Base-by-base conservation (phyloP, 2,329 filamentous ascomycete genomes). In the Periconia digitata region DNA sequence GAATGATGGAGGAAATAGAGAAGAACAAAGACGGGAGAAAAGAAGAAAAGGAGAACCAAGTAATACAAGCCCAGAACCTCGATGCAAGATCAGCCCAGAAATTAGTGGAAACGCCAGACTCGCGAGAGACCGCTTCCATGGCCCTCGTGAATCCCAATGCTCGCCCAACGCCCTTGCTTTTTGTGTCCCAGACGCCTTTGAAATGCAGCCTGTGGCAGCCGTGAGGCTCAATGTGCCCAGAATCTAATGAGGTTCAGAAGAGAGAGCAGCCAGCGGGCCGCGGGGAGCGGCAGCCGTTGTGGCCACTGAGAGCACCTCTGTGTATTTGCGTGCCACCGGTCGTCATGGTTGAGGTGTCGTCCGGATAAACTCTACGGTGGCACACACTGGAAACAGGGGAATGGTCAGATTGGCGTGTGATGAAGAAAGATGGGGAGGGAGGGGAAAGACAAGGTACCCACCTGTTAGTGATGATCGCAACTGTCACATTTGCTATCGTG, bases 401-500 rank as follows among this genome's bases (percentile, higher is more conserved):
- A 21, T 24, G 24, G 13, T 12, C 38, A 17, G 37, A 21, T 21
- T n/a, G 18, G 12, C 12, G 21, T 16, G 18, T 18, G 17, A 21
- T 15, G 17, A 54, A 60, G 64, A 43, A 53, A 62, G 20, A 55
- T 48, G 39, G 43, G 45, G 40, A 29, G 21, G 39, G 46, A 34
- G 18, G 36, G 41, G 40, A 36, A 51, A 39, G 35, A 53, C 43
- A 27, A 43, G 46, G 54, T 35, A 46, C 38, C 55, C 67, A 71
- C 69, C 66, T 64, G 66, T 70, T 70, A 76, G 55, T 72, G 27
- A 5, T 15, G 71, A 52, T 74, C 73, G 58, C 76, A 78, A 37
- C 61, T 60, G 53, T 73, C 70, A 53, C 76, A 79, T 56, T 75
- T 76, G 53, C 75, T 73, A 44, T 75, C 74, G 60, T 78, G 75